These are phyloP conservation scores for Penicillium verhagenii DNA, from an alignment of 495 filamentous ascomycete species.

Conservation along the genomic window DNA sequence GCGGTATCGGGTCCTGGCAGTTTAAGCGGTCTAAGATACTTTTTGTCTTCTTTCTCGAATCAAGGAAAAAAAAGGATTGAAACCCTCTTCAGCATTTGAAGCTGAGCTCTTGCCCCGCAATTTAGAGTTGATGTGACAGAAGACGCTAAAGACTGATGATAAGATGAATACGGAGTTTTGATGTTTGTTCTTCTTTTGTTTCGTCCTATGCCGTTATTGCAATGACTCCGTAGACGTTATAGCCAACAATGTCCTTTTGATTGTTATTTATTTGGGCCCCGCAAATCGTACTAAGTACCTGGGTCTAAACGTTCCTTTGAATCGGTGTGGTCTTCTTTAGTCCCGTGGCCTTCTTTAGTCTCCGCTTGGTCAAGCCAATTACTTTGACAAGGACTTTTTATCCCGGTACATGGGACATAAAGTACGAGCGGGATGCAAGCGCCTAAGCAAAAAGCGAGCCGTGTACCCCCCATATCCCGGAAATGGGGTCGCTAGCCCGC, in stretches of 20 bases:
- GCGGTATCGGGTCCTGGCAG: conserved; percentile 10
- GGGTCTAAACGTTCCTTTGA: neutral
- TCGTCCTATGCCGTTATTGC: neutral
- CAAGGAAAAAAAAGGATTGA: neutral
- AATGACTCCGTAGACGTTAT: too few species aligned
- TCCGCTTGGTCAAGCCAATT: neutral
- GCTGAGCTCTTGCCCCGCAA: conserved; percentile 17
- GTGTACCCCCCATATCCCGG: neutral
- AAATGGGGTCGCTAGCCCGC: neutral
- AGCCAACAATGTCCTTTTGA: too few species aligned
- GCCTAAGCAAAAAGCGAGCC: neutral
- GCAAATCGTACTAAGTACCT: neutral
- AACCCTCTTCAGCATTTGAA: neutral
- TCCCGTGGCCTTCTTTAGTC: too few species aligned
- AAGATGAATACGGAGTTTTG: neutral
- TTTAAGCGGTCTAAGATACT: conserved; percentile 7
- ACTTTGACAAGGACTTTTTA: neutral
- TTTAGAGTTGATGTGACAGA: conserved; percentile 33
- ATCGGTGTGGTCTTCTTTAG: neutral
- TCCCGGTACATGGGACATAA: neutral
- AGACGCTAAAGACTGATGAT: conserved; percentile 22
- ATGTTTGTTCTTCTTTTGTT: neutral
- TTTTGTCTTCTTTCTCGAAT: neutral
- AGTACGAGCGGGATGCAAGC: neutral
- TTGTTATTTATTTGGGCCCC: neutral